Base-by-base conservation (phyloP, 1,284 basidiomycete species). In the Leccinum pallidistipes region DNA sequence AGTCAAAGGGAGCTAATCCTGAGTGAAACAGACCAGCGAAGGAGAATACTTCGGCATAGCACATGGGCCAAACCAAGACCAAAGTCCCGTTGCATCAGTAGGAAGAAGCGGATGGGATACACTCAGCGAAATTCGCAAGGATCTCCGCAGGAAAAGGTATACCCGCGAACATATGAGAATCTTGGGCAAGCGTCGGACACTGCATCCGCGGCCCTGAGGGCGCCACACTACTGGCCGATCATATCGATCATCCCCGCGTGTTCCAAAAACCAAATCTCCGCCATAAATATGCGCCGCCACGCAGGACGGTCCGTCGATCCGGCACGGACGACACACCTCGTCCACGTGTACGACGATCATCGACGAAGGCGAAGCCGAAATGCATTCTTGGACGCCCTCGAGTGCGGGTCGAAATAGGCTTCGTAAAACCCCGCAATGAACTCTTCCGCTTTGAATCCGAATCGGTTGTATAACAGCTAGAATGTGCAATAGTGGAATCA, bases 371-470 rank as follows among this genome's bases (percentile, higher is more conserved):
- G 80, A 58, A 92, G 76, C 49, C 84, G 80, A 74, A 92, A 88
- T 5, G 90, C 91, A 69, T 92, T 92, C 74, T 87, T 91, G 11
- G 90, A 91, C 8, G 81, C 81, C 59, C 83, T 81, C 18, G 88
- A 89, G 24, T 84, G 77, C 4, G 83, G 75, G 67, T 87, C 83
- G 18, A 92, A 76, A 71, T 91, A 92, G 50, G 86, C 81, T 52
- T 90, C 87, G 65, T 92, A 92, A 67, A 92, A 92, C 18, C 88
- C 89, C 31, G 84, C 83, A 40, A 92, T 81, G 65, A 91, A 92
- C 70, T 90, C 88, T 73, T 92, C 90, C 0, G 89, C 88, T 68
- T 92, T 92, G 81, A 92, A 92, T 18, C 91, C 91, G 66, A 92
- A 92, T 57, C 85, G 84, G 65, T 92, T 92, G 74, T 92, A 92